These are phyloP conservation scores for Entelexis sorbosivorans DNA, from an alignment of 1,139 yeast genomes.

Conservation along the genomic window DNA sequence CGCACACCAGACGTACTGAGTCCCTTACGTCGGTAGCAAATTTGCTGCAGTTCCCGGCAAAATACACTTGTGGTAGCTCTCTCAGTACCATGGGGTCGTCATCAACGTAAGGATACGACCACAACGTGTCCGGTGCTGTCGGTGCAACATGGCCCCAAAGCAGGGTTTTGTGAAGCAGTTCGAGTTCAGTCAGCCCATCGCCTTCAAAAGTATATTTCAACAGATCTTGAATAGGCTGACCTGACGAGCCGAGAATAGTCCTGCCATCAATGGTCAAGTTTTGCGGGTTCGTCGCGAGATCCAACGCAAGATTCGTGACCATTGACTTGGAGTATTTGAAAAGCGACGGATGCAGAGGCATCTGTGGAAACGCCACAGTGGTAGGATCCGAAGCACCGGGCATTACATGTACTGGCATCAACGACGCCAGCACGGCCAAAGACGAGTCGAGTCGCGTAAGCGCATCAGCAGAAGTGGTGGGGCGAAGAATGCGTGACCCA, in stretches of 20 bases:
- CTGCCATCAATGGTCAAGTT: conserved; percentile 49
- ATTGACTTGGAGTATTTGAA: conserved; percentile 30
- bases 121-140: conserved; percentile 91
- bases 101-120: conserved; percentile 68
- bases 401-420: conserved; percentile 62
- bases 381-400: conserved; percentile 84
- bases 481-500: conserved; percentile 25
- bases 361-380: conserved; percentile 67
- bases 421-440: conserved; percentile 45
- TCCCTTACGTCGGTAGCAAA: conserved; percentile 38
- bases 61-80: conserved; percentile 75
- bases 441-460: conserved; percentile 43
- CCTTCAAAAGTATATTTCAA: conserved; percentile 40
- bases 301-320: conserved; percentile 10
- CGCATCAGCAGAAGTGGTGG: conserved; percentile 26
- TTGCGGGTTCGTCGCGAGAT: conserved; percentile 54
- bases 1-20: conserved; percentile 45
- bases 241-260: conserved; percentile 61
- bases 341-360: conserved; percentile 67
- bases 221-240: conserved; percentile 76
- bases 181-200: conserved; percentile 16
- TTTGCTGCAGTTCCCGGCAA: conserved; percentile 70
- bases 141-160: conserved; percentile 85
- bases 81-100: conserved; percentile 69
- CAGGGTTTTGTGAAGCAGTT: conserved; percentile 55